A percentile compares a stretch with the other conserved stretches of the same genome.
These are phyloP conservation scores for Trichosporon ovoides DNA, from an alignment of 1,284 basidiomycete genomes.

Conservation along the genomic window DNA sequence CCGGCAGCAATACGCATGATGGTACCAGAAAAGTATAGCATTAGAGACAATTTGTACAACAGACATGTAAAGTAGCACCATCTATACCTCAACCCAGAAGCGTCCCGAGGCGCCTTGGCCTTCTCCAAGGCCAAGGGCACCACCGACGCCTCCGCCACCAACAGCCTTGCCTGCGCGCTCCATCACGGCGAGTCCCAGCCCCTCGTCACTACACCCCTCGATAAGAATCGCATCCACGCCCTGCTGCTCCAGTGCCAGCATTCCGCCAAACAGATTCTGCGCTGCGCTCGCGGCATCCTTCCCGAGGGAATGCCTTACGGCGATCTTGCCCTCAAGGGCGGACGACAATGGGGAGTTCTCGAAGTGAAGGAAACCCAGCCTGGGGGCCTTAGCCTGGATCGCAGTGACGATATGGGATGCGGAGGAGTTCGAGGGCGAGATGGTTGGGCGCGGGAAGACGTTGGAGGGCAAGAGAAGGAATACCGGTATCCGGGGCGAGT, in stretches of 20 bases:
- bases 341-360: conserved; percentile 54
- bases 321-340: conserved; percentile 12
- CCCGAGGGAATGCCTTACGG: conserved; percentile 57
- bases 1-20: neutral
- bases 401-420: conserved; percentile 5
- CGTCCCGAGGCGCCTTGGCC: conserved; percentile 13
- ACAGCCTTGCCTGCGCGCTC: conserved; percentile 96
- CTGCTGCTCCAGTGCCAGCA: conserved; percentile 66
- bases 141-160: conserved; percentile 50
- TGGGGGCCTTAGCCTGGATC: conserved; percentile 1
- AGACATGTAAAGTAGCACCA: neutral
- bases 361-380: conserved; percentile 65
- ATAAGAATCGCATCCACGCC: conserved; percentile 76
- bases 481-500: conserved; percentile 82
- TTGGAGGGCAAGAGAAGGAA: conserved; percentile 60
- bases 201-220: conserved; percentile 74
- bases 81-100: conserved; percentile 23
- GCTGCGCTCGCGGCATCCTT: conserved; percentile 66
- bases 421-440: neutral
- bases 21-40: neutral
- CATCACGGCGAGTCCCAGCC: conserved; percentile 92
- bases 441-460: conserved; percentile 32
- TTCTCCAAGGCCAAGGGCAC: conserved; percentile 29
- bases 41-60: conserved; percentile 10
- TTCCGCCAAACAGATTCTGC: conserved; percentile 77